A percentile compares a stretch with the other conserved stretches of the same genome.
phyloP scores from a whole-genome alignment of 176 grass and related monocot species.

The Thalia dealbata region DNA sequence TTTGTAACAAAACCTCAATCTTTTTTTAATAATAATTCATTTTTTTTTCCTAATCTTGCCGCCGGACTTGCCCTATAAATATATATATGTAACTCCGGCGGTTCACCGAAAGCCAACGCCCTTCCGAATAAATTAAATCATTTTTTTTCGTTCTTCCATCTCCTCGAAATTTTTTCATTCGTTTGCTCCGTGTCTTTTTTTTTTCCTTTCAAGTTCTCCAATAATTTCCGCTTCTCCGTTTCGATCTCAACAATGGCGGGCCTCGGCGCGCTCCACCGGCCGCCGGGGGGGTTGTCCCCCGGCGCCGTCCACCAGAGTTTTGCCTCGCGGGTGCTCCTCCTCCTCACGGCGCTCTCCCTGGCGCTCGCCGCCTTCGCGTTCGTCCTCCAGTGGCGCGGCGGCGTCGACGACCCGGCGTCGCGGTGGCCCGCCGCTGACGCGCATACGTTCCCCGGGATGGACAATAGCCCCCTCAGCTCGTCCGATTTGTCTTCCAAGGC shows the following conservation, averaged over 20 bases:
- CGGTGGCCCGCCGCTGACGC: constrained; percentile 43
- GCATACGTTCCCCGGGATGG: constrained; percentile 40
- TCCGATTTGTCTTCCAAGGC: constrained; percentile 15
- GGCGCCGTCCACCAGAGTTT: constrained; percentile 25
- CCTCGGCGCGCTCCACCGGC: not conserved
- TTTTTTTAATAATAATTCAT: no score
- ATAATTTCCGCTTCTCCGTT: constrained; percentile 10
- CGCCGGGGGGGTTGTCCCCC: not conserved
- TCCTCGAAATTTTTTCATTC: no score
- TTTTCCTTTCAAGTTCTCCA: not conserved
- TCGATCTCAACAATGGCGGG: constrained; percentile 22
- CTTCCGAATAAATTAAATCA: no score
- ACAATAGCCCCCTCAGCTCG: constrained; percentile 32
- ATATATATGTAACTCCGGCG: no score
- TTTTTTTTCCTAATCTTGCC: not conserved
- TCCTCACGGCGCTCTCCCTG: constrained; percentile 59
- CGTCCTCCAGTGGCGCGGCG: constrained; percentile 79
- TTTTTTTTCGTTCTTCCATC: not conserved
- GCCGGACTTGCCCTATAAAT: not conserved
- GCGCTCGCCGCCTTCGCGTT: constrained; percentile 56
- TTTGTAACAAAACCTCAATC: no score
- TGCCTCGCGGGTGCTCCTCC: constrained; percentile 37
- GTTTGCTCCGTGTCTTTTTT: not conserved
- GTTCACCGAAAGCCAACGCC: not conserved
- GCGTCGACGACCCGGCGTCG: constrained; percentile 49